A percentile compares a stretch with the other conserved stretches of the same genome.
These are phyloP conservation scores for Ophiostoma perfectum DNA, from an alignment of 2,329 filamentous ascomycete genomes.

Conservation along the genomic window DNA sequence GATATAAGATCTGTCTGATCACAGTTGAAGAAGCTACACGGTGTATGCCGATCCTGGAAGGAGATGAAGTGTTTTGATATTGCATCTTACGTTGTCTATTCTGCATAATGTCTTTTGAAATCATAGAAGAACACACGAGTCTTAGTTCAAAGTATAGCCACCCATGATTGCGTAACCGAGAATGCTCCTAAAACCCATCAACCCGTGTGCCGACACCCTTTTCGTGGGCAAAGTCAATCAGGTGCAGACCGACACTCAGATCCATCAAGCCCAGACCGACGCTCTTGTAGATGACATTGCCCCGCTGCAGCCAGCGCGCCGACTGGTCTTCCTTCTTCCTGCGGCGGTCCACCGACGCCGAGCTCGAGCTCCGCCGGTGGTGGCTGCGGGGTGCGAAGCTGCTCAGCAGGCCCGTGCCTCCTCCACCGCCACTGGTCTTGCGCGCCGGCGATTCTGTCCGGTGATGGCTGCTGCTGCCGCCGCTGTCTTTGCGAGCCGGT, in stretches of 20 bases:
- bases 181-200: conserved; percentile 42
- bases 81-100: too few relatives aligned
- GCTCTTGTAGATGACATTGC: conserved; percentile 64
- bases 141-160: too few relatives aligned
- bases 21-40: too few relatives aligned
- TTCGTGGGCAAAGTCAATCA: conserved; percentile 51
- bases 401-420: not conserved
- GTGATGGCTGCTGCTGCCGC: not conserved
- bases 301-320: conserved; percentile 52
- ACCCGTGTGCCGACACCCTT: conserved; percentile 52
- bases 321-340: conserved; percentile 44
- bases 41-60: too few relatives aligned
- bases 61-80: too few relatives aligned
- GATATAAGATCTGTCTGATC: too few relatives aligned
- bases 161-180: not conserved
- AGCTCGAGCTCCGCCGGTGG: conserved; percentile 34
- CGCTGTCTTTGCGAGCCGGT: not conserved
- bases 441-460: not conserved
- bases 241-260: conserved; percentile 53
- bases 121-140: too few relatives aligned
- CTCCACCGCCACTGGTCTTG: conserved; percentile 15
- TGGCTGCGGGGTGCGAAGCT: conserved; percentile 22
- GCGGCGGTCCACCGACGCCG: conserved; percentile 27
- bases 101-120: too few relatives aligned
- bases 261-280: conserved; percentile 64